Conservation (phyloP, 768 basidiomycete species). For the Tulasnella sp. region DNA sequence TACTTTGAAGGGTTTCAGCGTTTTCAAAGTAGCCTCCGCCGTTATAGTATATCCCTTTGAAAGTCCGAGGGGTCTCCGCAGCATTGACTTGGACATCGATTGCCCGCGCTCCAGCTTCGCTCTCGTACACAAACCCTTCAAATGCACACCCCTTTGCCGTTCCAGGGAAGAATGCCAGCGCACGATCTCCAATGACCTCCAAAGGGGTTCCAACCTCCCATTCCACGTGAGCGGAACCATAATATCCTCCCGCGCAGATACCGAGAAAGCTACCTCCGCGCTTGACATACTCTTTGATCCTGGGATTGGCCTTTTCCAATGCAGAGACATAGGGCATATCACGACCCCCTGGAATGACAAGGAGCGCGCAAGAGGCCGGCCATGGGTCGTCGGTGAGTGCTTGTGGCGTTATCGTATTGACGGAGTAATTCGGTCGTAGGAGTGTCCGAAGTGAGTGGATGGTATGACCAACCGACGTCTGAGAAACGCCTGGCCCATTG, state of each 20-base stretch:
- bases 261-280: conserved; percentile 65
- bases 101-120: conserved; percentile 37
- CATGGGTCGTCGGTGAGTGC: conserved; percentile 65
- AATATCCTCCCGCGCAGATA: conserved; percentile 54
- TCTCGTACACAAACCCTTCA: conserved; percentile 38
- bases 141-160: conserved; percentile 36
- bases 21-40: conserved; percentile 38
- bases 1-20: conserved; percentile 11
- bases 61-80: conserved; percentile 21
- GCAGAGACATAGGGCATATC: conserved; percentile 37
- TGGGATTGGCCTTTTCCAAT: conserved; percentile 33
- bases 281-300: conserved; percentile 54
- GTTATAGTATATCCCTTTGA: conserved; percentile 38
- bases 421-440: conserved; percentile 67
- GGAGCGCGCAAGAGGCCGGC: conserved; percentile 62
- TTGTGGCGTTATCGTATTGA: conserved; percentile 56
- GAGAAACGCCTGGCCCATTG: conserved; percentile 51
- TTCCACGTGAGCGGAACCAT: conserved; percentile 36
- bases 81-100: conserved; percentile 28
- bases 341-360: conserved; percentile 65
- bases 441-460: conserved; percentile 44
- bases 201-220: conserved; percentile 36
- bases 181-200: conserved; percentile 36
- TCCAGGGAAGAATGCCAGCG: conserved; percentile 39
- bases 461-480: conserved; percentile 39